These are phyloP conservation scores for Coemansia aciculifera DNA, from an alignment of 192 early-diverging fungal species.

Conservation along the genomic window DNA sequence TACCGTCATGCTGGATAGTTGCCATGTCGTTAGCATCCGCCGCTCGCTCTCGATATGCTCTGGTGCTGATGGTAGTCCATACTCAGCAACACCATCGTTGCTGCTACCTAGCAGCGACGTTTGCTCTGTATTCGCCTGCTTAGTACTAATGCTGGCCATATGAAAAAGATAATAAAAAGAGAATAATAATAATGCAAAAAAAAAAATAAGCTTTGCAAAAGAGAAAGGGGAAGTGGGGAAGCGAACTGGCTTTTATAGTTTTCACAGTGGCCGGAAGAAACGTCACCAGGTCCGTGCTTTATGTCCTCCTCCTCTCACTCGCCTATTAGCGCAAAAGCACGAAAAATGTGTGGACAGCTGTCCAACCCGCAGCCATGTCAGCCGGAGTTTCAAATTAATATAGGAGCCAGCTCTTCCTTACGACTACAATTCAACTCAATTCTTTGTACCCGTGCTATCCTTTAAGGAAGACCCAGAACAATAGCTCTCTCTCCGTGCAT, in stretches of 20 bases:
- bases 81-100: neutral
- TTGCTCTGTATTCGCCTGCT: conserved; percentile 16
- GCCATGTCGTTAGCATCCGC: conserved; percentile 30
- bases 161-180: neutral
- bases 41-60: conserved; percentile 10
- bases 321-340: neutral
- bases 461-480: neutral
- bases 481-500: neutral
- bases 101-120: conserved; percentile 21
- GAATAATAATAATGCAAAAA: neutral
- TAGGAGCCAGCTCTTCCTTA: no score
- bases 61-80: neutral
- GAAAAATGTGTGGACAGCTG: neutral
- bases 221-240: neutral
- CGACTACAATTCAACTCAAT: no score
- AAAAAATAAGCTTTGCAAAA: neutral
- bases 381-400: neutral
- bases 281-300: conserved; percentile 1
- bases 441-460: neutral
- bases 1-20: conserved; percentile 50
- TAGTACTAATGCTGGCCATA: neutral
- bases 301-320: neutral
- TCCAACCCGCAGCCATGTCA: neutral
- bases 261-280: neutral
- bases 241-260: conserved; percentile 1